Percentiles rank a stretch among this genome's conserved stretches.
Conservation (phyloP, 768 basidiomycete genomes). For the Hypholoma sublateritium region DNA sequence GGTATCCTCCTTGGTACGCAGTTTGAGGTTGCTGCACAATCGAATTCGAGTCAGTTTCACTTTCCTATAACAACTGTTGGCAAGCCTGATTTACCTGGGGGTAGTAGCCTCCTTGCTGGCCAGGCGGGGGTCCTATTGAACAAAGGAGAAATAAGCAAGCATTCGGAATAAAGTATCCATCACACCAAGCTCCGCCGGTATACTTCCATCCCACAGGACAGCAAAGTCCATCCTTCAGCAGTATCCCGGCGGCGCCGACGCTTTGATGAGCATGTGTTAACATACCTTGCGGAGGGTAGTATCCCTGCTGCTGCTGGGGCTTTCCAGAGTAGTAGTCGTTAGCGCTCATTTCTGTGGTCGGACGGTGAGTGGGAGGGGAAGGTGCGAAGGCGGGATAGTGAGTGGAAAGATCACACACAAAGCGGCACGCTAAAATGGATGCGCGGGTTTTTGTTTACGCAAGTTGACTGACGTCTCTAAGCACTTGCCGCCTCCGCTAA, state of each 20-base stretch:
- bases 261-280: slow-evolving; percentile 4
- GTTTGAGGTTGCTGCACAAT: slow-evolving; percentile 63
- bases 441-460: slow-evolving; percentile 5
- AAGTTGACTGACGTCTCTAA: slow-evolving; percentile 7
- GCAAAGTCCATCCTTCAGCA: background rate
- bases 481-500: slow-evolving; percentile 3
- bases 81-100: slow-evolving; percentile 39
- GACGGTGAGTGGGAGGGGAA: slow-evolving; percentile 8
- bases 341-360: slow-evolving; percentile 54
- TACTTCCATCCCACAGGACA: background rate
- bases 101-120: slow-evolving; percentile 73
- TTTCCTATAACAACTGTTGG: background rate
- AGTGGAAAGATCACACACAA: slow-evolving; percentile 1
- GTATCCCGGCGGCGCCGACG: background rate
- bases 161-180: background rate
- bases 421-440: background rate
- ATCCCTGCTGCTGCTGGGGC: slow-evolving; percentile 47
- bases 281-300: slow-evolving; percentile 40
- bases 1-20: slow-evolving; percentile 50
- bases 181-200: background rate
- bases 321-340: slow-evolving; percentile 64
- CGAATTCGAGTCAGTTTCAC: background rate
- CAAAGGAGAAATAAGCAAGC: slow-evolving; percentile 8
- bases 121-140: slow-evolving; percentile 47
- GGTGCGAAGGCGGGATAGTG: slow-evolving; percentile 1